Base-by-base conservation (phyloP, 2,329 filamentous ascomycete genomes). In the Botrytis byssoidea region DNA sequence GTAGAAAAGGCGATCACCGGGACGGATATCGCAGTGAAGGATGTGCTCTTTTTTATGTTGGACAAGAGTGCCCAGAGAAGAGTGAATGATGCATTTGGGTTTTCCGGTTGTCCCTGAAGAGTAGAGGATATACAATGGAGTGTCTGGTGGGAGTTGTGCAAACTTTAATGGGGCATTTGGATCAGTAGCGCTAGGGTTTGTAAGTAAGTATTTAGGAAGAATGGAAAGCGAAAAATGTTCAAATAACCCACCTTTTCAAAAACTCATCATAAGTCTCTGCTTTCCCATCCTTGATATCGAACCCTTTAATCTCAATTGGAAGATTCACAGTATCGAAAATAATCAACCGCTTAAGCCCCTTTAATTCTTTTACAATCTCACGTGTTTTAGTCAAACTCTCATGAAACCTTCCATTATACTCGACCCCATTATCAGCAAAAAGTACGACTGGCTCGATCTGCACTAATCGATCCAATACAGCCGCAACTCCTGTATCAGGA, bases 1-100 rank as follows among this genome's bases (percentile, higher is more conserved):
- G 84, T 98, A 98, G 82, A 98, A 93, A 80, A 98, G 87, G 32
- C 91, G 88, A 60, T 94, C 93, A 3, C 86, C 85, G 0, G 91
- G 87, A 14, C 87, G 86, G 76, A 99, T 90, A 35, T 94, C 94
- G 81, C 92, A 93, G 81, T 98, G 95, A 4, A 98, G 86, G 65
- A 92, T 88, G 81, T 97, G 95, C 81, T 98, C 96, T 82, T 99
- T 99, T 83, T 98, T 98, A 85, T 98, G 96, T 82, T 98, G 95
- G 69, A 98, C 88, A 10, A 99, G 85, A 0, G 95, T 98, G 10
- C 96, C 96, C 20, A 96, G 88, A 0, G 94, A 91, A 0, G 94
- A 95, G 82, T 99, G 96, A 2, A 98, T 92, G 77, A 99, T 98
- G 77, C 95, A 95, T 82, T 98, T 98, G 10, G 96, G 95, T 29